phyloP scores from a whole-genome alignment of 148 eudicot species.

The Rhododendron mucronatum region DNA sequence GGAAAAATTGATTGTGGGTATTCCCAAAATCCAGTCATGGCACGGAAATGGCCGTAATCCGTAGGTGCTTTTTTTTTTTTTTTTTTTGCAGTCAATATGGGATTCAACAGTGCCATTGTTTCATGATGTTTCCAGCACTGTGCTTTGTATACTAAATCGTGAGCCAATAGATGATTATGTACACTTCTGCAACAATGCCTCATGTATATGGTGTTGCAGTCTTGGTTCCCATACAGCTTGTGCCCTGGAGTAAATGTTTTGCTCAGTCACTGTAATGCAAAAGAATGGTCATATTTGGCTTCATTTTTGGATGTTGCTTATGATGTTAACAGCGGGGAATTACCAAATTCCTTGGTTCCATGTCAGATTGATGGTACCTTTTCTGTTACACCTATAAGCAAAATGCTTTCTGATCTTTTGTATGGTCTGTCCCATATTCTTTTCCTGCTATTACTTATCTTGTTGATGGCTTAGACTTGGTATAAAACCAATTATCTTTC shows the following conservation, averaged over 20 bases:
- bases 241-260: background rate
- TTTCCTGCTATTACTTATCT: background rate
- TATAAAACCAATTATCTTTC: background rate
- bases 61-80: constrained; percentile 28
- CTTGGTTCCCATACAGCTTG: background rate
- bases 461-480: background rate
- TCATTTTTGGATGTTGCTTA: background rate
- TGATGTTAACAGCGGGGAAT: background rate
- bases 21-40: constrained; percentile 6
- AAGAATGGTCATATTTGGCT: background rate
- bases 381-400: background rate
- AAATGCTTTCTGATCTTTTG: background rate
- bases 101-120: constrained; percentile 32
- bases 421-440: background rate
- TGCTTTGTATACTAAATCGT: constrained; percentile 17
- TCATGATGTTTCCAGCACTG: constrained; percentile 24
- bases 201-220: constrained; percentile 20
- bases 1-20: constrained; percentile 7
- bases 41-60: constrained; percentile 19
- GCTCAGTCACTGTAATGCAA: background rate
- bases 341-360: background rate
- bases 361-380: background rate
- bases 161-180: constrained; percentile 30
- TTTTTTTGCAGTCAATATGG: constrained; percentile 18
- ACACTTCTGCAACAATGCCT: constrained; percentile 29